Base-by-base conservation (phyloP, 768 basidiomycete genomes). In the Tubosaeta sp. region DNA sequence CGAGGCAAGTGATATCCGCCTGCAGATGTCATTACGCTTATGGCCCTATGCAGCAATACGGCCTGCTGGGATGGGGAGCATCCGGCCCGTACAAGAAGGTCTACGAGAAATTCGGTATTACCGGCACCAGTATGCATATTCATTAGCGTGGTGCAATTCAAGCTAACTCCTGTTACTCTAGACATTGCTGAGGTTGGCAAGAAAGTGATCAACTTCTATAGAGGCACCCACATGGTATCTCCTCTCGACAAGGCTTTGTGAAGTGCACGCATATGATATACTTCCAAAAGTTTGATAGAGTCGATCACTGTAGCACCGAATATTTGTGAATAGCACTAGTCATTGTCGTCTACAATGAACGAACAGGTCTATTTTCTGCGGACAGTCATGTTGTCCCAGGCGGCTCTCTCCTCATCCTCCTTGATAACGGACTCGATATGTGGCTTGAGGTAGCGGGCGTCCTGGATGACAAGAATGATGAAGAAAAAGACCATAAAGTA, bases 61-160 rank as follows among this genome's bases (percentile, higher is more conserved):
- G 88, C 63, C 68, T 90, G 52, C 61, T 72, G 33, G 78, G 76
- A 32, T 97, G 89, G 87, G 93, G 93, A 66, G 84, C 90, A 14
- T 95, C 92, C 17, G 93, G 88, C 48, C 93, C 94, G 11, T 93
- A 91, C 67, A 79, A 84, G 71, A 80, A 93, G 74, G 87, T 95
- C 12, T 97, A 97, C 68, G 88, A 88, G 74, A 90, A 91, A 71
- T 89, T 91, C 61, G 90, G 88, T 39, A 80, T 93, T 65, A 92
- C 91, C 34, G 86, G 84, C 13, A 66, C 78, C 43, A 87, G 83
- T 87, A 71, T 47, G 82, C 78, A 46, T 27, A 49, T 22, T 32
- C 32, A 43, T 22, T 46, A 53, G 44, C 25, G 26, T 19, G 17
- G 1, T n/a, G n/a, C 33, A 37, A 56, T 32, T 22, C 46, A 12